Conservation (phyloP, 805 yeast species). For the Kockiozyma suomiensis region DNA sequence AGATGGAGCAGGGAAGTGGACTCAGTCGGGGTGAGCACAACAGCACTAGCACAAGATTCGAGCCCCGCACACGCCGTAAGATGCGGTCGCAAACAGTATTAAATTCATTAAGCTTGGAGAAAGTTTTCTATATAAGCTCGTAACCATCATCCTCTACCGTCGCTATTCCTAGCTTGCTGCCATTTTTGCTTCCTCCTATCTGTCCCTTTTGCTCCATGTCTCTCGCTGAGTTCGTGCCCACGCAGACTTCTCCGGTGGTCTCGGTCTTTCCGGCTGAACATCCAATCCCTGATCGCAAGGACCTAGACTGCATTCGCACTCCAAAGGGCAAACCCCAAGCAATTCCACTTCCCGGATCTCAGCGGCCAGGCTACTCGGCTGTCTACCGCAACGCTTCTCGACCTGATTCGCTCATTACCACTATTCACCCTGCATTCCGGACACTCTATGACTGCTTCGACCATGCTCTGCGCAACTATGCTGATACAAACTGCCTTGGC, state of each 20-base stretch:
- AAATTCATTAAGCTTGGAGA: too few relatives aligned
- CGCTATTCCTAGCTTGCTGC: too few relatives aligned
- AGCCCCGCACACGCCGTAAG: conserved; percentile 6
- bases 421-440: conserved; percentile 30
- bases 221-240: conserved; percentile 8
- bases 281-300: conserved; percentile 22
- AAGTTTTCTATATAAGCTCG: too few relatives aligned
- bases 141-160: too few relatives aligned
- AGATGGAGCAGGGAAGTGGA: too few relatives aligned
- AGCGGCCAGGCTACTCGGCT: conserved; percentile 53
- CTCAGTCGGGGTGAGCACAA: too few relatives aligned
- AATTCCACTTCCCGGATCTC: conserved; percentile 47
- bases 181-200: not conserved
- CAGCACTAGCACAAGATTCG: too few relatives aligned
- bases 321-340: conserved; percentile 41
- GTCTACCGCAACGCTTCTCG: conserved; percentile 52
- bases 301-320: not conserved
- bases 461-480: conserved; percentile 16
- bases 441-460: conserved; percentile 29
- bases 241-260: conserved; percentile 9
- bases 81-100: not conserved
- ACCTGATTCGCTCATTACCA: conserved; percentile 39
- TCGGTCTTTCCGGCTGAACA: conserved; percentile 19
- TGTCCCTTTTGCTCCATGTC: not conserved
- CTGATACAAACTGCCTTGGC: conserved; percentile 45